Percentiles rank a stretch among this genome's conserved stretches.
Evolutionary conservation across 352 stramenopile genomes (phyloP).

Genomic region (Phytophthora megakarya): DNA sequence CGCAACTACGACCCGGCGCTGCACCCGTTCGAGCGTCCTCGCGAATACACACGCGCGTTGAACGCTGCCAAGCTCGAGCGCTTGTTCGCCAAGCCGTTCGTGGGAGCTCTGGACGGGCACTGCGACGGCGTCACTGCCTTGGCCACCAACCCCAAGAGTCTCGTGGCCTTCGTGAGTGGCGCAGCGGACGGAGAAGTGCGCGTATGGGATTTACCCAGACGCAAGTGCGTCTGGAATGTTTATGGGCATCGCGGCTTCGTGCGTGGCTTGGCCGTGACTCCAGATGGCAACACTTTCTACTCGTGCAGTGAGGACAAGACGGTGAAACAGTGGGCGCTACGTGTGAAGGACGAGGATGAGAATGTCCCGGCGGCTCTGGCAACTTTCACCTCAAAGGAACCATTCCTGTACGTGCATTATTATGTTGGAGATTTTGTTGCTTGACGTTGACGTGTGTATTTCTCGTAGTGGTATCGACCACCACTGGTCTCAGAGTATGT

Average conservation of each 20-base stretch:
- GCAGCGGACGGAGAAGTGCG: constrained; percentile 94
- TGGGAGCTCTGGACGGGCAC: constrained; percentile 97
- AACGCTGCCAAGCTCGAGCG: constrained; percentile 98
- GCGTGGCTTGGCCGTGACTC: constrained; percentile 86
- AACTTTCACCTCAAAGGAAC: constrained; percentile 86
- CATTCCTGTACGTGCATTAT: constrained; percentile 64
- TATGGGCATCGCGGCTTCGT: constrained; percentile 95
- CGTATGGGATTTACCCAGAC: constrained; percentile 97
- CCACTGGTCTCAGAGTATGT: constrained; percentile 94
- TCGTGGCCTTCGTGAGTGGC: constrained; percentile 89
- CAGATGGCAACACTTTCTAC: constrained; percentile 89
- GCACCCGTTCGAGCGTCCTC: constrained; percentile 93
- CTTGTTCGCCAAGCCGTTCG: constrained; percentile 98
- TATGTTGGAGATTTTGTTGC: background rate
- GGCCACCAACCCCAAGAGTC: constrained; percentile 89
- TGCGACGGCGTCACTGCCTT: constrained; percentile 95
- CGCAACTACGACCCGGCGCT: constrained; percentile 97
- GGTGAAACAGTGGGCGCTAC: constrained; percentile 92
- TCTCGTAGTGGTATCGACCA: constrained; percentile 95
- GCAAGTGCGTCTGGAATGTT: constrained; percentile 93
- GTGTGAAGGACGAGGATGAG: constrained; percentile 72
- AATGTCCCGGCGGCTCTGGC: constrained; percentile 70
- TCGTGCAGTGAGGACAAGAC: constrained; percentile 96
- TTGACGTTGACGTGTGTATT: constrained; percentile 12
- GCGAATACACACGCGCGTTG: constrained; percentile 96